Percentiles rank a stretch among this genome's conserved stretches.
Conservation (phyloP, 768 basidiomycete species). For the Boletus rufocinnamomeus region DNA sequence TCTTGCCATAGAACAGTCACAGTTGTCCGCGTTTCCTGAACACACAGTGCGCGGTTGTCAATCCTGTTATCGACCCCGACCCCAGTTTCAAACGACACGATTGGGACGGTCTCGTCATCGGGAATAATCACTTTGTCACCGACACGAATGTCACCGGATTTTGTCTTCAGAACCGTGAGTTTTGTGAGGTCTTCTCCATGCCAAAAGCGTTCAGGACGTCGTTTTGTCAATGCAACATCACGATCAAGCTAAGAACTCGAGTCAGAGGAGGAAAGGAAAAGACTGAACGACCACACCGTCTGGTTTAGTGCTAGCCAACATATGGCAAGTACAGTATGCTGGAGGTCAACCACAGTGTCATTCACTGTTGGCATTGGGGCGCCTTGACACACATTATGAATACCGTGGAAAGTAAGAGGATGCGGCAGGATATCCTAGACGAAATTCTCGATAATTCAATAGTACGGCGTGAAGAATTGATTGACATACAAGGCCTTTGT, state of each 20-base stretch:
- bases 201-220: slow-evolving; percentile 79
- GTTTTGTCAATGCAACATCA: slow-evolving; percentile 52
- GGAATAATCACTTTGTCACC: slow-evolving; percentile 72
- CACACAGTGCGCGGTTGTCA: slow-evolving; percentile 57
- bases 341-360: slow-evolving; percentile 71
- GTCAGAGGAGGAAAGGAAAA: slow-evolving; percentile 5
- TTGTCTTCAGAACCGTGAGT: slow-evolving; percentile 62
- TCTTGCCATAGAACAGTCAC: slow-evolving; percentile 87
- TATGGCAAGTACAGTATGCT: slow-evolving; percentile 76
- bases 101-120: slow-evolving; percentile 45
- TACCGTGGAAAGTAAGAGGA: slow-evolving; percentile 45
- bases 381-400: slow-evolving; percentile 50
- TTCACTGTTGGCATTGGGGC: slow-evolving; percentile 43
- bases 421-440: slow-evolving; percentile 67
- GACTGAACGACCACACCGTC: slow-evolving; percentile 48
- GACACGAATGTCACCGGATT: slow-evolving; percentile 67
- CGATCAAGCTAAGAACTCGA: slow-evolving; percentile 54
- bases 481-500: slow-evolving; percentile 64
- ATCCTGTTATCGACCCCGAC: slow-evolving; percentile 48
- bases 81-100: slow-evolving; percentile 62
- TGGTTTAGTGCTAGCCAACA: slow-evolving; percentile 91
- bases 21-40: slow-evolving; percentile 70
- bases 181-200: slow-evolving; percentile 59
- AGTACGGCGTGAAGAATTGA: background rate
- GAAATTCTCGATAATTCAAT: slow-evolving; percentile 5